Evolutionary conservation across 1,284 basidiomycete genomes (phyloP).

Genomic region (Sphagnurus paluster): DNA sequence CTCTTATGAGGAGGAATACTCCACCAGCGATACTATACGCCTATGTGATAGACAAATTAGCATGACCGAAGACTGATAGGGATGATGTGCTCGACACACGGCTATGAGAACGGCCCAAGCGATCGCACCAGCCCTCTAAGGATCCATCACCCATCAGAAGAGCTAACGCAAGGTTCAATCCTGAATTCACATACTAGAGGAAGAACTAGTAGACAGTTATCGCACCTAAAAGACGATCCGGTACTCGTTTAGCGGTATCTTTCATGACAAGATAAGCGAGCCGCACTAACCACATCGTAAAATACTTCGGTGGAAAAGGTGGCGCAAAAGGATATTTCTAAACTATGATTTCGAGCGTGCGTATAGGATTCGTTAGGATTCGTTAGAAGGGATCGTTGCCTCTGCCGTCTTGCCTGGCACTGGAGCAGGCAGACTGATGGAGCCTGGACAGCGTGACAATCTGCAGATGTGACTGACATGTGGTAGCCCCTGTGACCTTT

Average conservation of each 20-base stretch:
- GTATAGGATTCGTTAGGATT: constrained; percentile 10
- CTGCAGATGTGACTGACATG: constrained; percentile 11
- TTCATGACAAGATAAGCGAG: constrained; percentile 16
- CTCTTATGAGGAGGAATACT: constrained; percentile 64
- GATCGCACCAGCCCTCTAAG: constrained; percentile 70
- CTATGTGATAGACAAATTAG: constrained; percentile 30
- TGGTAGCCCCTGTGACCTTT: constrained; percentile 10
- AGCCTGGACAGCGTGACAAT: constrained; percentile 11
- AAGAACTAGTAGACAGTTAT: constrained; percentile 69
- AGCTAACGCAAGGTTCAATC: constrained; percentile 14
- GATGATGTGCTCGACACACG: constrained; percentile 37
- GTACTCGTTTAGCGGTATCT: constrained; percentile 7
- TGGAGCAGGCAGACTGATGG: constrained; percentile 11
- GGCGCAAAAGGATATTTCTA: constrained; percentile 14
- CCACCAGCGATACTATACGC: constrained; percentile 70
- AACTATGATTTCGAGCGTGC: constrained; percentile 1
- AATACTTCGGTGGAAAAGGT: constrained; percentile 9
- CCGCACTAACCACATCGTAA: constrained; percentile 32
- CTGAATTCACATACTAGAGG: constrained; percentile 53
- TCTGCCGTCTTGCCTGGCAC: constrained; percentile 13
- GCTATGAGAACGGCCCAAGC: constrained; percentile 69
- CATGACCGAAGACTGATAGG: background rate
- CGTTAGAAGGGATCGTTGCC: constrained; percentile 15
- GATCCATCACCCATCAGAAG: constrained; percentile 30
- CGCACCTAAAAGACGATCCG: constrained; percentile 49